Percentiles rank a stretch among this genome's conserved stretches.
These are phyloP conservation scores for Pyrenophora graminea DNA, from an alignment of 2,329 filamentous ascomycete species.

Conservation along the genomic window DNA sequence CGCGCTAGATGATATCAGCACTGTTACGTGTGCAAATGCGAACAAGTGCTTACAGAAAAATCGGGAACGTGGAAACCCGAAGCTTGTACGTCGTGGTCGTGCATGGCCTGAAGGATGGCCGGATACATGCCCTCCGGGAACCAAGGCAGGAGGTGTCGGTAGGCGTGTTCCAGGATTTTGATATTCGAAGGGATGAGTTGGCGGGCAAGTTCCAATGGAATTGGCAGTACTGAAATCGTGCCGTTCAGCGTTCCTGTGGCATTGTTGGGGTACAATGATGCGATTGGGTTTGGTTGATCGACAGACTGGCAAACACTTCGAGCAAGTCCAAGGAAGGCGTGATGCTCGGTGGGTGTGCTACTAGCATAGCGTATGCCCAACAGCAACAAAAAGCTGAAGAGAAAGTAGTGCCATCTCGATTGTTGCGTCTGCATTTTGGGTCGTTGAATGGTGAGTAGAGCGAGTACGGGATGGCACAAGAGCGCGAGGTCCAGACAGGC, in stretches of 20 bases:
- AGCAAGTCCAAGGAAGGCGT: neutral
- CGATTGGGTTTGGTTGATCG: slow-evolving; percentile 55
- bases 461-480: slow-evolving; percentile 38
- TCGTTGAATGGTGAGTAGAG: slow-evolving; percentile 34
- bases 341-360: slow-evolving; percentile 16
- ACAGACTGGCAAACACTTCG: slow-evolving; percentile 27
- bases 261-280: slow-evolving; percentile 51
- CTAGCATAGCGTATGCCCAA: slow-evolving; percentile 33
- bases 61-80: slow-evolving; percentile 51
- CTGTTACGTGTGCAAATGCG: too few relatives aligned
- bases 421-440: slow-evolving; percentile 28
- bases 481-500: slow-evolving; percentile 39
- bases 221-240: slow-evolving; percentile 58
- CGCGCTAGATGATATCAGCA: slow-evolving; percentile 46
- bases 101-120: slow-evolving; percentile 55
- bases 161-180: slow-evolving; percentile 56
- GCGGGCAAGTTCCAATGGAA: slow-evolving; percentile 54
- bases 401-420: slow-evolving; percentile 33
- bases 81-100: slow-evolving; percentile 58
- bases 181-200: slow-evolving; percentile 55
- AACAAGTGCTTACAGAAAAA: slow-evolving; percentile 51
- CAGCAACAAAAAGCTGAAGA: slow-evolving; percentile 33
- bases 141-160: slow-evolving; percentile 52
- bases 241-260: slow-evolving; percentile 60
- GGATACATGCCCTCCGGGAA: slow-evolving; percentile 60